Conservation (phyloP, 139 green algal species). For the Chlamydomonas incerta region DNA sequence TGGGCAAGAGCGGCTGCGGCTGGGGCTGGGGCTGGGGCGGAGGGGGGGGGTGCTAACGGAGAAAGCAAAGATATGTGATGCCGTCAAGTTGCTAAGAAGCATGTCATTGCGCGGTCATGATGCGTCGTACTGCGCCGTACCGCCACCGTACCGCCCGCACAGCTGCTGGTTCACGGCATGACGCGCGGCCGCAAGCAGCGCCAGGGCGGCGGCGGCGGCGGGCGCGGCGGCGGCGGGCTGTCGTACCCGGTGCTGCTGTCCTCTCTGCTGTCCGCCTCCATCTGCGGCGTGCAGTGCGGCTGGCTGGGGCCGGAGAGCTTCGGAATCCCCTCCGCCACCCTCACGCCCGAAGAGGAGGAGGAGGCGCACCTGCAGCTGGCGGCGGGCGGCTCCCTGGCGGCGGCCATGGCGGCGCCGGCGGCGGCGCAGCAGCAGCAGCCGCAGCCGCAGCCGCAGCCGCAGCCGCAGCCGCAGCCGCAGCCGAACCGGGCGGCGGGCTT, state of each 20-base stretch:
- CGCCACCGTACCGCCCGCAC: too few species aligned
- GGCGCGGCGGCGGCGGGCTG: not conserved
- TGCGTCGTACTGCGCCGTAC: too few species aligned
- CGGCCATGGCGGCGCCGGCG: not conserved
- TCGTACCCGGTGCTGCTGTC: slow-evolving; percentile 33
- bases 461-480: too few species aligned
- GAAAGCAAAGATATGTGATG: too few species aligned
- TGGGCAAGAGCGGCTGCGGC: not conserved
- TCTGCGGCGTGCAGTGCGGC: slow-evolving; percentile 37
- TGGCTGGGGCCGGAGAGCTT: slow-evolving; percentile 35
- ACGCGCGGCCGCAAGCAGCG: not conserved
- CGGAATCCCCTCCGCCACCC: slow-evolving; percentile 31
- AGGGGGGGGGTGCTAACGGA: too few species aligned
- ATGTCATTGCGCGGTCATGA: too few species aligned
- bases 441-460: not conserved
- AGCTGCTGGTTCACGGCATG: slow-evolving; percentile 31
- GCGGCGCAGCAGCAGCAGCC: not conserved
- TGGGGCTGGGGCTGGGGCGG: too few species aligned
- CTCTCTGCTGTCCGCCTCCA: slow-evolving; percentile 19
- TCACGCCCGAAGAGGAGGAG: not conserved
- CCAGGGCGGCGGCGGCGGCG: not conserved
- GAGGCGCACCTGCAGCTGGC: not conserved
- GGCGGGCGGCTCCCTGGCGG: not conserved
- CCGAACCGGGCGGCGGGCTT: not conserved
- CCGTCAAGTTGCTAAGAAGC: too few species aligned